Evolutionary conservation across 2,329 filamentous ascomycete genomes (phyloP), one percentile per base, ranked within the genome.

Genomic region (Mollisiaceae sp.): DNA sequence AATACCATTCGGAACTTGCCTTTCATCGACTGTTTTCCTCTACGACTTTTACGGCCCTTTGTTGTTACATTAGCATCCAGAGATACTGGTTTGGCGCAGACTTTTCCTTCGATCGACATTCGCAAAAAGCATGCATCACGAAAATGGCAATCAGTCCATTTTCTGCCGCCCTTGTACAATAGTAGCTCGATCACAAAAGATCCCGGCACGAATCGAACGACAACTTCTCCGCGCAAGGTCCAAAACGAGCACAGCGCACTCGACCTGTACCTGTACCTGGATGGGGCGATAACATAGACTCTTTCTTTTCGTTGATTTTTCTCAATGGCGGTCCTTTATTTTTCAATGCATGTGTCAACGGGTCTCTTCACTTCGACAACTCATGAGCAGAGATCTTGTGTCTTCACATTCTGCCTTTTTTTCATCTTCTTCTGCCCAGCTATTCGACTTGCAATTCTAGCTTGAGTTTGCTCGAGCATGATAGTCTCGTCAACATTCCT

Each of bases 1-100:
- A 54, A 35, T 54, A 54, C 22, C 50, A 18, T 54, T 32, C 50
- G 50, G 45, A 54, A 12, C 50, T 35, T 54, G 50, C 50, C 50
- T 54, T 45, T 50, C 62, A 62, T 70, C 65, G 70, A 69, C 67
- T 75, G 71, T 75, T 74, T 75, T 75, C 71, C 70, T 69, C 72
- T 71, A 75, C 67, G 72, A 76, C 71, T 75, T 75, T 76, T 65
- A 76, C 73, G 74, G 73, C 74, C 70, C 69, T 66, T 73, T 70
- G 65, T 72, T 75, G 75, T 76, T 73, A 76, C 75, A 76, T 64
- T 76, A 76, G 70, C 72, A 72, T 73, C 64, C 65, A 63, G 62
- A 71, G 68, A 69, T 63, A 47, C 62, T 69, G 50, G 67, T 63
- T 61, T 35, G 55, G 43, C 67, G 69, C 69, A 69, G 52, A 55